Conservation (phyloP, 257 asterid genomes). For the Solanum rostratum region DNA sequence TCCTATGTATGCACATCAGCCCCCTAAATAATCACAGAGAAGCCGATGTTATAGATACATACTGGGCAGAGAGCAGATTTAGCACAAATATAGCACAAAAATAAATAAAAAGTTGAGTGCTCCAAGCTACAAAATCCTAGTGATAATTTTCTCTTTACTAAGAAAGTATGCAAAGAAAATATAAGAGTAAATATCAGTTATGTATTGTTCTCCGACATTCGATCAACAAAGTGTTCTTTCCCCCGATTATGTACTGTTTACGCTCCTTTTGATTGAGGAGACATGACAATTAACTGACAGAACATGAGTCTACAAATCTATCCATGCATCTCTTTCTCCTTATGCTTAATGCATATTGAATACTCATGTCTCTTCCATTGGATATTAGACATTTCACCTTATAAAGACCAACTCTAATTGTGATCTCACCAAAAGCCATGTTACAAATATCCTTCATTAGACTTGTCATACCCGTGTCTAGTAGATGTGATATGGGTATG, state of each 20-base stretch:
- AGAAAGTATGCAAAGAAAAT: background rate
- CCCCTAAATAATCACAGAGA: conserved; percentile 40
- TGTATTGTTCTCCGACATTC: background rate
- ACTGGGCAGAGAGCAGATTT: background rate
- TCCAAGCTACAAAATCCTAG: background rate
- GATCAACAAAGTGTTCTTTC: background rate
- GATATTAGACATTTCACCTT: background rate
- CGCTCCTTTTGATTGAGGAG: background rate
- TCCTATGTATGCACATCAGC: conserved; percentile 69
- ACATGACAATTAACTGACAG: background rate
- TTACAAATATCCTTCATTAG: background rate
- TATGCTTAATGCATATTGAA: background rate
- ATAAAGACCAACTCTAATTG: background rate
- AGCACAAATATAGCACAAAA: background rate
- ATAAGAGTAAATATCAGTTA: background rate
- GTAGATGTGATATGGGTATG: background rate
- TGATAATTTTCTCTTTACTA: background rate
- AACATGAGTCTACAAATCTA: background rate
- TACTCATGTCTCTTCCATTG: background rate
- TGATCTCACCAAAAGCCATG: background rate
- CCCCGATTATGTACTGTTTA: background rate
- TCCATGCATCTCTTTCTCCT: background rate
- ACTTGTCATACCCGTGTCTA: background rate
- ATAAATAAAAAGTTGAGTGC: background rate
- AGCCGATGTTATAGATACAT: background rate